Conservation (phyloP, 2,329 filamentous ascomycete genomes). For the Fusarium brachygibbosum region DNA sequence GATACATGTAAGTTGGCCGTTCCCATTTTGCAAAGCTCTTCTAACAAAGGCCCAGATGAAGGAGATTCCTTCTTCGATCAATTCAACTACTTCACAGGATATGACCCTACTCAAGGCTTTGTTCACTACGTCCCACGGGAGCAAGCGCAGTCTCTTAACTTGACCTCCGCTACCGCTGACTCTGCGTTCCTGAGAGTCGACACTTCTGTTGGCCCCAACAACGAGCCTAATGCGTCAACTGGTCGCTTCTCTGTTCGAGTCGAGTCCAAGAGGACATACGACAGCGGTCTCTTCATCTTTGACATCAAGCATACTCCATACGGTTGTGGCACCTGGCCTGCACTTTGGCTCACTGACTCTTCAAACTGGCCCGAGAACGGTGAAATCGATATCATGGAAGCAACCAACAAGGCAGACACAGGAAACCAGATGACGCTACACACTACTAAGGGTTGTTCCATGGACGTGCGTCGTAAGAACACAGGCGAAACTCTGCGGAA, state of each 20-base stretch:
- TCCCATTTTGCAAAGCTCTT: neutral
- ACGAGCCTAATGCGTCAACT: constrained; percentile 64
- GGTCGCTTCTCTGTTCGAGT: constrained; percentile 75
- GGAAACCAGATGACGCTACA: constrained; percentile 74
- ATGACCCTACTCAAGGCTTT: constrained; percentile 64
- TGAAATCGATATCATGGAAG: constrained; percentile 75
- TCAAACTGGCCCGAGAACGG: constrained; percentile 73
- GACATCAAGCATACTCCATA: constrained; percentile 74
- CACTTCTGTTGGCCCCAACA: constrained; percentile 65
- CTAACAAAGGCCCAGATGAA: constrained; percentile 56
- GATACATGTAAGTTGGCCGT: constrained; percentile 61
- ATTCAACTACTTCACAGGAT: constrained; percentile 66
- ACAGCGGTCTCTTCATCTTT: constrained; percentile 76
- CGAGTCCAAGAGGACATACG: constrained; percentile 70
- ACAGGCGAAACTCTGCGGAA: constrained; percentile 58
- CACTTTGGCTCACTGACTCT: constrained; percentile 74
- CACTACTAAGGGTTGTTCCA: constrained; percentile 65
- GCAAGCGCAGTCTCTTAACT: constrained; percentile 64
- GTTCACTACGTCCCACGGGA: constrained; percentile 66
- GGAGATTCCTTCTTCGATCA: constrained; percentile 67
- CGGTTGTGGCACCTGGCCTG: constrained; percentile 75
- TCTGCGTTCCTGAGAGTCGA: constrained; percentile 73
- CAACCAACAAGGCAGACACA: constrained; percentile 65
- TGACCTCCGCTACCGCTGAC: constrained; percentile 69
- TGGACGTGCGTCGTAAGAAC: constrained; percentile 67